Evolutionary conservation across 2,329 filamentous ascomycete species (phyloP), one percentile per base, ranked within the genome.

Genomic region (Capronia epimyces): DNA sequence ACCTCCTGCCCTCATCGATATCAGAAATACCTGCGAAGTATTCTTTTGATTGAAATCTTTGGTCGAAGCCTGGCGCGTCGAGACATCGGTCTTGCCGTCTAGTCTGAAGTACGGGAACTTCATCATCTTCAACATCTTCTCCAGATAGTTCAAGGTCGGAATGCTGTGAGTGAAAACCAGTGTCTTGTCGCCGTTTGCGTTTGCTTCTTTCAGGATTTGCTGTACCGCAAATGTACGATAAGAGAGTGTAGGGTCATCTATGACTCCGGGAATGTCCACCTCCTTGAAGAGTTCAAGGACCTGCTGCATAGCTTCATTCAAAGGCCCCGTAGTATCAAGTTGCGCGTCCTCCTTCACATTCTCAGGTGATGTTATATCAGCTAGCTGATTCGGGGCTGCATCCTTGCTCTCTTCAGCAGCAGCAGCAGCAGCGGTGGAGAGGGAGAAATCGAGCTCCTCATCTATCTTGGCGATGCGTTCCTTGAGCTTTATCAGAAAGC

Each of bases 1-100:
- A 0, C 89, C 88, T 18, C 89, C 90, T 7, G 90, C 88, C 53
- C 69, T 82, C 1, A 89, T 95, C 0, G 89, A 95, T 50, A 95
- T 89, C 1, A 96, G 71, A 63, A 87, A 87, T 0, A 94, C 74
- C 15, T 72, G 62, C 29, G 49, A 55, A 18, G 57, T 59, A 1
- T 66, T 50, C 20, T 82, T 72, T 0, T 64, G 63, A 59, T 93
- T 90, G 73, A 95, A 95, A 0, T 69, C 64, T 55, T 87, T 86
- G 7, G 84, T 79, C 34, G 79, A 68, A 1, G 67, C 65, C 64
- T 89, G 85, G 8, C 90, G 81, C 36, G 70, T 71, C 1, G 60
- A 51, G 34, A 84, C 75, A 0, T 65, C 62, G 0, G 84, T 84
- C 0, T 60, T 67, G 2, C 90, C 89, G 66, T 94, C 86, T 1